These are phyloP conservation scores for Spizellomyces punctatus DNA, from an alignment of 192 early-diverging fungal genomes.

Conservation along the genomic window DNA sequence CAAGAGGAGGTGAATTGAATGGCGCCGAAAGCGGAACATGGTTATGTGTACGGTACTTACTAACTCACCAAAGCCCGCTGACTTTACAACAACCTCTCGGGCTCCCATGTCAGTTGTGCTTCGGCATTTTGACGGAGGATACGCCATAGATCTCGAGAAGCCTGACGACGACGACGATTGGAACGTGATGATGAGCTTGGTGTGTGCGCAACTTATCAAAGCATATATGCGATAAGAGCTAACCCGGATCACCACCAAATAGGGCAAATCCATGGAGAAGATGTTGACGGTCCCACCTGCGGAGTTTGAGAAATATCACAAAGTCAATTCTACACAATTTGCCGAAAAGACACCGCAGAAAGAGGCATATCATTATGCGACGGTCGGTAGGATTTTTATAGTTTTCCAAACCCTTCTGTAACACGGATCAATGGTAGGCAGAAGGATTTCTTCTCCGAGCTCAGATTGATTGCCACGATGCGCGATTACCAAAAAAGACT, in stretches of 20 bases:
- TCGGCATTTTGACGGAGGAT: constrained; percentile 70
- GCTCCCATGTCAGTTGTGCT: constrained; percentile 72
- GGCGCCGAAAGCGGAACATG: constrained; percentile 2
- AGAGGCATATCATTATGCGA: constrained; percentile 6
- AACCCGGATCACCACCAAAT: background rate
- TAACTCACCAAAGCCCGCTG: constrained; percentile 39
- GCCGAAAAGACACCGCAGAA: constrained; percentile 22
- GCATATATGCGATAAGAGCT: background rate
- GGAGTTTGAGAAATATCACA: constrained; percentile 72
- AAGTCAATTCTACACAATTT: constrained; percentile 51
- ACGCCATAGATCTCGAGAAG: constrained; percentile 87
- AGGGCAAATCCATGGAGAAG: constrained; percentile 87
- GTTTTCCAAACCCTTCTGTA: background rate
- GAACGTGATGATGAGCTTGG: constrained; percentile 73
- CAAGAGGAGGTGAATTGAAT: constrained; percentile 48
- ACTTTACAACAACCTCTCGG: constrained; percentile 66
- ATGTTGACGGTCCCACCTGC: constrained; percentile 69
- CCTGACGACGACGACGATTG: constrained; percentile 63
- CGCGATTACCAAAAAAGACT: constrained; percentile 70
- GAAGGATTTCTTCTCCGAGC: constrained; percentile 81
- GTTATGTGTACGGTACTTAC: background rate
- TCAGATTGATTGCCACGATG: constrained; percentile 85
- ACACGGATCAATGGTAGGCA: constrained; percentile 32
- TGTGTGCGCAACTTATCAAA: constrained; percentile 27
- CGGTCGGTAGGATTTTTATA: background rate